Conservation (phyloP, 2,329 filamentous ascomycete genomes). For the Talaromyces sp. region DNA sequence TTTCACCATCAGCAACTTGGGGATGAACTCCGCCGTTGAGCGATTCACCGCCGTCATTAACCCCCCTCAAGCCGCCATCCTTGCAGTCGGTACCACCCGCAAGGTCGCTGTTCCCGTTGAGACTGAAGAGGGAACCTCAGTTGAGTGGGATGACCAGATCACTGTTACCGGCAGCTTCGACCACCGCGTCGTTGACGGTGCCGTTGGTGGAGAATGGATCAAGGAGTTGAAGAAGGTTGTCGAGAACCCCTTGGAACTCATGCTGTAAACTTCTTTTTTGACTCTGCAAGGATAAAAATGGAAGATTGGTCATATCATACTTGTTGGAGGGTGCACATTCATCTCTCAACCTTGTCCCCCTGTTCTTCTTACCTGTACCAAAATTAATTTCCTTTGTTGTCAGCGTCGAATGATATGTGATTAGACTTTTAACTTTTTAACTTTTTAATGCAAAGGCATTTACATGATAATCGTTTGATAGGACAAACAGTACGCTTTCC, state of each 20-base stretch:
- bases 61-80: slow-evolving; percentile 92
- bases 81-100: slow-evolving; percentile 89
- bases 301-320: neutral
- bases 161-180: slow-evolving; percentile 93
- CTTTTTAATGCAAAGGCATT: slow-evolving; percentile 2
- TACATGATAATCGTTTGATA: neutral
- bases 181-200: slow-evolving; percentile 97
- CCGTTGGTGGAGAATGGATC: slow-evolving; percentile 95
- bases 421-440: slow-evolving; percentile 16
- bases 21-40: slow-evolving; percentile 96
- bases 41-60: slow-evolving; percentile 99
- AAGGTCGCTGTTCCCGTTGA: slow-evolving; percentile 90
- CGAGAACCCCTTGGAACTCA: slow-evolving; percentile 92
- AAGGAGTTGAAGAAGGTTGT: slow-evolving; percentile 94
- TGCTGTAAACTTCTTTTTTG: slow-evolving; percentile 62
- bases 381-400: slow-evolving; percentile 20
- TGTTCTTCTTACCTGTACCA: slow-evolving; percentile 20
- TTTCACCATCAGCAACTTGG: slow-evolving; percentile 99
- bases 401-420: slow-evolving; percentile 17
- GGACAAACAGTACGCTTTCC: neutral
- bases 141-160: slow-evolving; percentile 98
- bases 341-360: slow-evolving; percentile 5
- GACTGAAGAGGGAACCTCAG: slow-evolving; percentile 73
- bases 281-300: neutral
- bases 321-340: neutral